Base-by-base conservation (phyloP, 495 filamentous ascomycete species). In the Penicillium subrubescens region DNA sequence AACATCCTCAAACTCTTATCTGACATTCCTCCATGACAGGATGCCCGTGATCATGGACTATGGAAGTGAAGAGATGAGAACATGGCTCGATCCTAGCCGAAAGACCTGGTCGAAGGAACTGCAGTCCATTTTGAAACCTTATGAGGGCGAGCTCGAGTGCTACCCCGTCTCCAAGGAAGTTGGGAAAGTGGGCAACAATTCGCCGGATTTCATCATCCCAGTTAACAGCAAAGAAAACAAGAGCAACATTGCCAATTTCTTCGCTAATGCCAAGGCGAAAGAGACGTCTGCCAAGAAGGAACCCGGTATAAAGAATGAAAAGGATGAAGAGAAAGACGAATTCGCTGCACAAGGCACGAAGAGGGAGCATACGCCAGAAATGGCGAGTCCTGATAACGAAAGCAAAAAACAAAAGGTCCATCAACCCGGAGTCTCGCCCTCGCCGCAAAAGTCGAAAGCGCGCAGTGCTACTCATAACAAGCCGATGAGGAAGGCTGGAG, bases 1-100 rank as follows among this genome's bases (percentile, higher is more conserved):
- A 4, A 97, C 94, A 5, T 82, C 89, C 27, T 89, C 92, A 19
- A 94, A 92, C 59, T 79, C 87, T 41, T 90, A 93, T 69, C 73
- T 98, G 23, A 85, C 82, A 21, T 97, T 96, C 66, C 76, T 99
- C 29, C 95, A 99, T 66, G 90, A 96, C 60, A 86, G 95, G 19
- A 99, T 99, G 95, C 95, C 95, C 0, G 95, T 95, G 0, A 93
- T 99, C 19, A 69, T 99, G 5, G 91, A 97, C 0, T 85, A 90
- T 33, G 88, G 87, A 8, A 89, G 87, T 1, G 87, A 90, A 12
- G 86, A 81, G n/a, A 78, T 96, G 66, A 83, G 77, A 23, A 86
- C 71, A 3, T 99, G 95, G 95, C 80, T 98, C 53, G 90, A 96
- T 72, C 92, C 92, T 3, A 78, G 67, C 1, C 82, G 85, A 37